Conservation (phyloP, 139 green algal species). For the Yamagishiella unicocca region DNA sequence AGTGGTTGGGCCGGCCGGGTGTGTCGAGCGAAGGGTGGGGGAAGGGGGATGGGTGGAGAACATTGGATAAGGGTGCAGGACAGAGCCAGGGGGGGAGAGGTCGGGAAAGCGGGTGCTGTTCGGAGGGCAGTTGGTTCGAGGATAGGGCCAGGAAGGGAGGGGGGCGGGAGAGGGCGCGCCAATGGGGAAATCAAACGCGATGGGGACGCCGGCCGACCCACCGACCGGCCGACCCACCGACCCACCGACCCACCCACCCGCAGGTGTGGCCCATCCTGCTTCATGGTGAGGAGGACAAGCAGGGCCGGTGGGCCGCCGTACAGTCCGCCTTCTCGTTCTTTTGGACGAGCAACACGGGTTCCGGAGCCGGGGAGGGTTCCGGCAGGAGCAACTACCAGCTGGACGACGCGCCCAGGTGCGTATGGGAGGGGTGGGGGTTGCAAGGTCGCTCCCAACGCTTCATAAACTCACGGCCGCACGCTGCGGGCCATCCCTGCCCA, state of each 20-base stretch:
- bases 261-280: conserved; percentile 46
- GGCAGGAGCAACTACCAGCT: conserved; percentile 9
- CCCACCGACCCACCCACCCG: not conserved
- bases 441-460: too few relatives aligned
- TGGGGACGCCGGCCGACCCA: not conserved
- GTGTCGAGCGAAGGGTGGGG: too few relatives aligned
- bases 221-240: not conserved
- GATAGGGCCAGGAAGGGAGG: too few relatives aligned
- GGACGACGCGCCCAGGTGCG: conserved; percentile 28
- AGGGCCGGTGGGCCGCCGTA: conserved; percentile 53
- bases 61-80: too few relatives aligned
- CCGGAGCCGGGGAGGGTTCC: not conserved
- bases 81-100: too few relatives aligned
- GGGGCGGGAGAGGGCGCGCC: too few relatives aligned
- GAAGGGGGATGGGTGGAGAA: too few relatives aligned
- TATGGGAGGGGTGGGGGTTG: not conserved
- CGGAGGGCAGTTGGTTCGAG: too few relatives aligned
- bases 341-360: not conserved
- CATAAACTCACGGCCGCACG: too few relatives aligned
- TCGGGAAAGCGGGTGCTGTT: too few relatives aligned
- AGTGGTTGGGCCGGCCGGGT: too few relatives aligned
- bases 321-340: conserved; percentile 62
- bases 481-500: too few relatives aligned
- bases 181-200: not conserved
- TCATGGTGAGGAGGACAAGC: conserved; percentile 36